Percentiles rank a stretch among this genome's conserved stretches.
These are phyloP conservation scores for Termitomyces titanicus DNA, from an alignment of 768 basidiomycete species.

Conservation along the genomic window DNA sequence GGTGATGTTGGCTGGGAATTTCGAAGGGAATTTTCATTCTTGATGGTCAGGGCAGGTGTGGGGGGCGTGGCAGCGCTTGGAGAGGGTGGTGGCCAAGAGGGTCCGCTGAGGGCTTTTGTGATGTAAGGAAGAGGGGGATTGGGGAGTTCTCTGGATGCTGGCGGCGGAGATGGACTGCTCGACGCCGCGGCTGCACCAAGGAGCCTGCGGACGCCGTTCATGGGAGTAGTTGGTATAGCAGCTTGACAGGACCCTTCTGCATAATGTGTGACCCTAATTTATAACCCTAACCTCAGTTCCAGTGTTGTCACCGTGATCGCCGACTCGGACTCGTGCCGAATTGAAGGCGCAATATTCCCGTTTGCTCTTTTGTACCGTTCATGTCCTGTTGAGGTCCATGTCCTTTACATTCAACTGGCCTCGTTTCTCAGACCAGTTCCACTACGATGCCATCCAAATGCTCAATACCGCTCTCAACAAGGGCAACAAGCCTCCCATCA, in stretches of 20 bases:
- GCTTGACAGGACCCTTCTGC: background rate
- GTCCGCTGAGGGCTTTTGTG: slow-evolving; percentile 23
- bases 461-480: slow-evolving; percentile 96
- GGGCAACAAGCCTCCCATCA: slow-evolving; percentile 95
- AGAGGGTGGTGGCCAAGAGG: slow-evolving; percentile 44
- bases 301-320: background rate
- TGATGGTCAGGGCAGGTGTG: slow-evolving; percentile 45
- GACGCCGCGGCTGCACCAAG: slow-evolving; percentile 38
- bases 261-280: slow-evolving; percentile 13
- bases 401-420: slow-evolving; percentile 96
- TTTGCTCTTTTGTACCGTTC: background rate
- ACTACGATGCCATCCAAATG: slow-evolving; percentile 94
- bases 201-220: slow-evolving; percentile 74
- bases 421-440: slow-evolving; percentile 94
- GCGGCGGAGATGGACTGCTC: slow-evolving; percentile 22
- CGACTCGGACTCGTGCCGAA: slow-evolving; percentile 1
- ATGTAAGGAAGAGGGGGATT: slow-evolving; percentile 20
- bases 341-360: background rate
- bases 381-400: slow-evolving; percentile 37
- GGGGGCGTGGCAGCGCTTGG: slow-evolving; percentile 28
- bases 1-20: slow-evolving; percentile 24
- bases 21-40: slow-evolving; percentile 42
- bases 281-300: slow-evolving; percentile 16
- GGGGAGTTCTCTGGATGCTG: slow-evolving; percentile 15
- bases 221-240: slow-evolving; percentile 22